A percentile compares a stretch with the other conserved stretches of the same genome.
phyloP scores from a whole-genome alignment of 805 yeast genomes.

The Cyberlindnera japonica region DNA sequence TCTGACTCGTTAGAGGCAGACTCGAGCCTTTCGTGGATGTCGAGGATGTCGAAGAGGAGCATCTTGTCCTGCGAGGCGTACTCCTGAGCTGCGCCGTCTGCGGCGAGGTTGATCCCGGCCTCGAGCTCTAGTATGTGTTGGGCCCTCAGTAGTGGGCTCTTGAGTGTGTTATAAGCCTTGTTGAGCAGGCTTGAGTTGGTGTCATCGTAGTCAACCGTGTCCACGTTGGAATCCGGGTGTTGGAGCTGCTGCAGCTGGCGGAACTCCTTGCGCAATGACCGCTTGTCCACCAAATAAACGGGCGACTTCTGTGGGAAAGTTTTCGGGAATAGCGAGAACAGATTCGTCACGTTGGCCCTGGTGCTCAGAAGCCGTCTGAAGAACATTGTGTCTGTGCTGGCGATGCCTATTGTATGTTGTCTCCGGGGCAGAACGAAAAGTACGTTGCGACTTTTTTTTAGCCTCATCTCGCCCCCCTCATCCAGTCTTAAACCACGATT shows the following conservation, averaged over 20 bases:
- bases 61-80: constrained; percentile 40
- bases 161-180: constrained; percentile 70
- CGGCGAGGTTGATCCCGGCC: constrained; percentile 48
- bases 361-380: constrained; percentile 14
- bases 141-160: constrained; percentile 67
- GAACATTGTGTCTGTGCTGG: neutral
- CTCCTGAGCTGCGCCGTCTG: constrained; percentile 49
- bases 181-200: constrained; percentile 56
- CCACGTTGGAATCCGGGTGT: constrained; percentile 70
- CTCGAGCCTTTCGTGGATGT: constrained; percentile 80
- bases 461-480: no score
- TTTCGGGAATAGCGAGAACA: constrained; percentile 68
- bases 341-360: constrained; percentile 28
- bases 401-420: no score
- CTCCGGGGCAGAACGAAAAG: neutral
- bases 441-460: neutral
- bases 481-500: no score
- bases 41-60: constrained; percentile 72
- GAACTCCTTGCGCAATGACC: constrained; percentile 67
- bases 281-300: constrained; percentile 60
- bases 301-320: constrained; percentile 68
- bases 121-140: constrained; percentile 47
- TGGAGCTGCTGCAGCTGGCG: constrained; percentile 63
- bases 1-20: constrained; percentile 59
- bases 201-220: constrained; percentile 26